Evolutionary conservation across 306 rosid genomes (phyloP).

Genomic region (Myrica gale): DNA sequence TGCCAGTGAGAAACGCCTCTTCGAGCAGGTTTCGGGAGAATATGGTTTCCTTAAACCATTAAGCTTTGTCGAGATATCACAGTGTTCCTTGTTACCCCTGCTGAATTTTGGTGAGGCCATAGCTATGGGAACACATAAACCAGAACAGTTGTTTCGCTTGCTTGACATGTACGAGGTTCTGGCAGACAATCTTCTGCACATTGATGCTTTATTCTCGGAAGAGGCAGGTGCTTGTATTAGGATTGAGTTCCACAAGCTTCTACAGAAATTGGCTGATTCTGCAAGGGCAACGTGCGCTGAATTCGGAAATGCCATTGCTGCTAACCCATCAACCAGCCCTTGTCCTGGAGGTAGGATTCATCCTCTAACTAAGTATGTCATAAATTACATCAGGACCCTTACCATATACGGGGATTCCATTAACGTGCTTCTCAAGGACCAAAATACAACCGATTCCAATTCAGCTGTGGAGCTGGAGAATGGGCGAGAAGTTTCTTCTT

Average conservation of each 20-base stretch:
- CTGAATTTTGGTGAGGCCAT: slow-evolving; percentile 60
- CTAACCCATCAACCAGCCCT: slow-evolving; percentile 34
- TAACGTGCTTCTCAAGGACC: slow-evolving; percentile 40
- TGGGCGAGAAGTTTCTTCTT: slow-evolving; percentile 2
- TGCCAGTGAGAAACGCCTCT: slow-evolving; percentile 49
- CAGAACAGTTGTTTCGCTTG: slow-evolving; percentile 51
- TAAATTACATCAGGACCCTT: slow-evolving; percentile 53
- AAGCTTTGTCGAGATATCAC: slow-evolving; percentile 54
- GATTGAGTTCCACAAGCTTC: slow-evolving; percentile 45
- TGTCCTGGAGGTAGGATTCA: slow-evolving; percentile 57
- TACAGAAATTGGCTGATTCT: slow-evolving; percentile 32
- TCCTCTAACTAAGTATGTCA: slow-evolving; percentile 60
- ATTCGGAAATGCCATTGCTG: slow-evolving; percentile 45
- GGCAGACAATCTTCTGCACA: slow-evolving; percentile 35
- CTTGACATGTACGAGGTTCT: slow-evolving; percentile 68
- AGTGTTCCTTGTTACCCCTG: slow-evolving; percentile 36
- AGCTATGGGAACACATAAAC: slow-evolving; percentile 41
- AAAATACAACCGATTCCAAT: slow-evolving; percentile 7
- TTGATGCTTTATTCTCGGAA: slow-evolving; percentile 46
- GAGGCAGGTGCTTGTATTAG: slow-evolving; percentile 41
- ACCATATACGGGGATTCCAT: slow-evolving; percentile 40
- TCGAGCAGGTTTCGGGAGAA: slow-evolving; percentile 49
- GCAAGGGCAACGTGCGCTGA: slow-evolving; percentile 44
- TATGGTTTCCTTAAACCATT: slow-evolving; percentile 32
- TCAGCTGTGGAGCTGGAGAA: slow-evolving; percentile 6